phyloP scores from a whole-genome alignment of 352 stramenopile species.

The Phytophthora chlamydospora region DNA sequence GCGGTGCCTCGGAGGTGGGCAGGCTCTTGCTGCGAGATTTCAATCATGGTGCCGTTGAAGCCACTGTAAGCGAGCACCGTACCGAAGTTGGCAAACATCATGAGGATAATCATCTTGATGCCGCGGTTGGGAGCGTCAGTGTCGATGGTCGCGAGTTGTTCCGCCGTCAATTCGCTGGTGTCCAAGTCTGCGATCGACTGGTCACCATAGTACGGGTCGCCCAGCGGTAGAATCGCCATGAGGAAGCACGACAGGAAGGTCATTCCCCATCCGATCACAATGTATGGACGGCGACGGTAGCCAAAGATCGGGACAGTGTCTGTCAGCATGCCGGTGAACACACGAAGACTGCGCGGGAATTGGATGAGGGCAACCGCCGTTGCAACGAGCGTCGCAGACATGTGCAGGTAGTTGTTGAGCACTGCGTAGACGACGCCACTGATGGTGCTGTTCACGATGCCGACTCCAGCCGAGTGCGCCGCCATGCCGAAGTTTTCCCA shows the following conservation, averaged over 20 bases:
- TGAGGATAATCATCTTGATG: slow-evolving; percentile 62
- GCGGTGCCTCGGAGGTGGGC: slow-evolving; percentile 42
- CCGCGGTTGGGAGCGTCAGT: slow-evolving; percentile 47
- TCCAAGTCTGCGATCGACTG: slow-evolving; percentile 39
- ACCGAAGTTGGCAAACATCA: slow-evolving; percentile 79
- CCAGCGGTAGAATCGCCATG: slow-evolving; percentile 55
- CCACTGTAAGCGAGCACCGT: slow-evolving; percentile 80
- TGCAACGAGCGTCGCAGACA: slow-evolving; percentile 55
- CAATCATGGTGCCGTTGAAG: slow-evolving; percentile 67
- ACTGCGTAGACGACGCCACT: slow-evolving; percentile 59
- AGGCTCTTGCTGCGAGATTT: slow-evolving; percentile 64
- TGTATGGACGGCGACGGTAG: slow-evolving; percentile 83
- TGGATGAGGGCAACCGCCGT: slow-evolving; percentile 56
- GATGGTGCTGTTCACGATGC: slow-evolving; percentile 55
- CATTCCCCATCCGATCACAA: slow-evolving; percentile 70
- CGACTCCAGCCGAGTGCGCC: slow-evolving; percentile 49
- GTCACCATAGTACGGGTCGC: slow-evolving; percentile 56
- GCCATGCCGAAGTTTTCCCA: slow-evolving; percentile 54
- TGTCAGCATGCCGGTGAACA: slow-evolving; percentile 76
- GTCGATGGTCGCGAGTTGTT: slow-evolving; percentile 51
- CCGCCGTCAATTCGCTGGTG: slow-evolving; percentile 29
- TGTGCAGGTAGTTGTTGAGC: slow-evolving; percentile 70
- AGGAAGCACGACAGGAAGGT: slow-evolving; percentile 44
- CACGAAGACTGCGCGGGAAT: slow-evolving; percentile 54
- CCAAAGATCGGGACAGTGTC: slow-evolving; percentile 83